Evolutionary conservation across 2,329 filamentous ascomycete genomes (phyloP).

Genomic region (Apiospora rasikravindrae): DNA sequence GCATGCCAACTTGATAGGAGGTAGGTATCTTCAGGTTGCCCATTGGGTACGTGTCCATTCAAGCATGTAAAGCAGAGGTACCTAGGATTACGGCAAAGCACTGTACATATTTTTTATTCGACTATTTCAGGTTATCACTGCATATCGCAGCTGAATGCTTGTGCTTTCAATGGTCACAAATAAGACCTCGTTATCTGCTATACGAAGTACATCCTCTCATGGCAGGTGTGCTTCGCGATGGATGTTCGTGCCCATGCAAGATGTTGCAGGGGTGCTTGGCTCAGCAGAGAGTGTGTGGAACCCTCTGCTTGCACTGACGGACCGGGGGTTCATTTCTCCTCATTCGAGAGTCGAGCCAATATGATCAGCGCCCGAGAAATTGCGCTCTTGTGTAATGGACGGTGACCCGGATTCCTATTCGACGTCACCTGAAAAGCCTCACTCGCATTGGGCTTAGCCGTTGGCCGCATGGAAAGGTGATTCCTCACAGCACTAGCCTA

Average conservation of each 20-base stretch:
- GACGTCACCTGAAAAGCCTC: slow-evolving; percentile 16
- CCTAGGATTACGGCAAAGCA: too few relatives aligned
- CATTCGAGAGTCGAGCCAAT: not conserved
- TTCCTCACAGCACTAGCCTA: not conserved
- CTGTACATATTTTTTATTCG: too few relatives aligned
- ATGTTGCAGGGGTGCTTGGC: not conserved
- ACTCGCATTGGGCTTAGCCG: slow-evolving; percentile 6
- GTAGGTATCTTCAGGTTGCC: too few relatives aligned
- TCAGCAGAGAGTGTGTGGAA: not conserved
- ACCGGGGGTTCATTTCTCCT: not conserved
- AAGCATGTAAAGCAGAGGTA: too few relatives aligned
- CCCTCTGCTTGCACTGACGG: not conserved
- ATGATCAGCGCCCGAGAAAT: slow-evolving; percentile 1
- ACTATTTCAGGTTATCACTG: not conserved
- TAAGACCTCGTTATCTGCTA: not conserved
- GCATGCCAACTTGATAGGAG: not conserved
- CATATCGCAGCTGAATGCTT: not conserved
- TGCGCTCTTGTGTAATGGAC: not conserved
- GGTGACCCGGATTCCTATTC: not conserved
- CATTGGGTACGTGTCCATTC: too few relatives aligned
- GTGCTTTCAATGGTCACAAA: not conserved
- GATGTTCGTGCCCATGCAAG: slow-evolving; percentile 1
- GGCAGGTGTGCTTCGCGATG: not conserved
- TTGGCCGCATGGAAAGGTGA: not conserved
- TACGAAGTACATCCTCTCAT: not conserved